Conservation (phyloP, 129 eudicot species). For the Artemisia argyi region DNA sequence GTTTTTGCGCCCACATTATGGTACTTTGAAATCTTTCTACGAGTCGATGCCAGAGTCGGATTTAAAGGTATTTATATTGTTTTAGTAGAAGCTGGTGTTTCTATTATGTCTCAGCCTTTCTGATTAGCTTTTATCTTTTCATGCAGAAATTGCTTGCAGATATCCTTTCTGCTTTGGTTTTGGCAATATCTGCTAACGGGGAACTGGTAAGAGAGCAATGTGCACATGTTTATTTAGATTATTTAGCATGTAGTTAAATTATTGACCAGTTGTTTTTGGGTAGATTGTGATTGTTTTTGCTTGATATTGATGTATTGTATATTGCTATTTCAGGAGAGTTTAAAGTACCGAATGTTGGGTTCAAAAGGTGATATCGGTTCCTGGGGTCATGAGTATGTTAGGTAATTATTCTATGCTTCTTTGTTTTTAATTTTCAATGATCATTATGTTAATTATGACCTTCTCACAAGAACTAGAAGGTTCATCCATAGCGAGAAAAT, state of each 20-base stretch:
- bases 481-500: constrained; percentile 10
- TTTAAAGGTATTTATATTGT: constrained; percentile 51
- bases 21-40: constrained; percentile 71
- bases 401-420: constrained; percentile 43
- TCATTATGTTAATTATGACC: not conserved
- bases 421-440: too few species aligned
- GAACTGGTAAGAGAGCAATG: constrained; percentile 59
- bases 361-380: constrained; percentile 99
- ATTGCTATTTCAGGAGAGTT: constrained; percentile 68
- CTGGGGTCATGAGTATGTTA: constrained; percentile 99
- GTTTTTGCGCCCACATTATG: constrained; percentile 94
- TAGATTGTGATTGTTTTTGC: not conserved
- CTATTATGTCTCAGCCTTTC: not conserved
- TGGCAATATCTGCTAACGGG: constrained; percentile 98
- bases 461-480: not conserved
- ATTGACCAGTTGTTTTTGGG: not conserved
- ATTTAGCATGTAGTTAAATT: not conserved
- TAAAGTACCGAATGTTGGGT: constrained; percentile 89
- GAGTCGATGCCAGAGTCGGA: constrained; percentile 77
- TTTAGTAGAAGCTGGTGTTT: not conserved
- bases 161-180: constrained; percentile 91
- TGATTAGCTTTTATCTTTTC: constrained; percentile 19
- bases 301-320: not conserved
- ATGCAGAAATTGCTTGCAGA: constrained; percentile 87
- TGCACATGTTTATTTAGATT: not conserved